A percentile compares a stretch with the other conserved stretches of the same genome.
These are phyloP conservation scores for Lepidium sativum DNA, from an alignment of 345 rosid species.

Conservation along the genomic window DNA sequence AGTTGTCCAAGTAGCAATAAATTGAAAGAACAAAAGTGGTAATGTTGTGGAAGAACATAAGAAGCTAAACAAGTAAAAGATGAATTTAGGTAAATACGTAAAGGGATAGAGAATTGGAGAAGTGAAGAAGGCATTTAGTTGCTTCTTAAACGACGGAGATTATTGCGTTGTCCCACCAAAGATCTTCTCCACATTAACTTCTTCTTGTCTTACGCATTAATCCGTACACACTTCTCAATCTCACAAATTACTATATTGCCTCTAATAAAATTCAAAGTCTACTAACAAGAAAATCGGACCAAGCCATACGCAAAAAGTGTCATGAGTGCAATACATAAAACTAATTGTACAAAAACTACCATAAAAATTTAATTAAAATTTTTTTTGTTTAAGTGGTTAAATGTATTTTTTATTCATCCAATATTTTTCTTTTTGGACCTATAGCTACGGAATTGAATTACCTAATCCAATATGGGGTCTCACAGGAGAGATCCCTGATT, in stretches of 20 bases:
- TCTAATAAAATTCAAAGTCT: background rate
- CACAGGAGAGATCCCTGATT: no score
- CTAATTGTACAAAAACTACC: background rate
- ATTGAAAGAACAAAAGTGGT: slow-evolving; percentile 3
- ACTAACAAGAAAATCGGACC: background rate
- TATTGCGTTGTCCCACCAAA: slow-evolving; percentile 12
- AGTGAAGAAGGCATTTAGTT: slow-evolving; percentile 6
- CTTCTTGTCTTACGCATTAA: background rate
- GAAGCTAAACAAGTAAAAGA: slow-evolving; percentile 13
- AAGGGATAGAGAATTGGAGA: background rate
- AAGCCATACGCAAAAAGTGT: background rate
- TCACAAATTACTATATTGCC: background rate
- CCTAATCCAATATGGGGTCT: no score
- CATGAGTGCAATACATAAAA: background rate
- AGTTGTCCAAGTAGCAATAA: background rate
- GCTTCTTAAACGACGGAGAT: slow-evolving; percentile 14
- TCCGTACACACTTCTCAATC: slow-evolving; percentile 20
- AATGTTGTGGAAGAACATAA: background rate
- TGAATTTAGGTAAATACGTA: slow-evolving; percentile 12
- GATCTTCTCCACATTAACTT: slow-evolving; percentile 4
- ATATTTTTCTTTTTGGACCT: no score
- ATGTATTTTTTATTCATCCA: no score
- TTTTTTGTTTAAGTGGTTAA: no score
- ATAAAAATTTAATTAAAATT: background rate
- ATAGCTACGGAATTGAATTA: no score